Evolutionary conservation across 78 protist species (phyloP), one percentile per base, ranked within the genome.

Genomic region (Speleostelium caveatum): DNA sequence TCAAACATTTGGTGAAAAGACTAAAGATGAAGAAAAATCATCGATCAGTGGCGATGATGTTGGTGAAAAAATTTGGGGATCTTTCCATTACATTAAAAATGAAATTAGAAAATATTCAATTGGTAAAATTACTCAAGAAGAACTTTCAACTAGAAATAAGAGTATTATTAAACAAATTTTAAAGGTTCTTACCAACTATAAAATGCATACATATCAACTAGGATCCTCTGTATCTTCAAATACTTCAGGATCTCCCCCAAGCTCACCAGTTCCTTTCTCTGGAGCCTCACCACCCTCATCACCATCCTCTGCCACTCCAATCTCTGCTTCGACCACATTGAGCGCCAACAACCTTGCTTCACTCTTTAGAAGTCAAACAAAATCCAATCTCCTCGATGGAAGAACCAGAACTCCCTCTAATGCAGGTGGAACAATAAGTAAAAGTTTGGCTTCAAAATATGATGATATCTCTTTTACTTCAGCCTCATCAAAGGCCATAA

Each of bases 31-130:
- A 60, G 91, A 83, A n/a, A 83, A 83, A 63, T 28, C 63, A 0
- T 59, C 66, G 7, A 39, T 14, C 49, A 83, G 59, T 10, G 91
- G 91, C n/a, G 91, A 83, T 42, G 94, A 88, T 55, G 87, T 76
- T 17, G 94, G 89, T 36, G 94, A 88, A 68, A 74, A 72, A 41
- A 75, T 88, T 36, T 88, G 94, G 94, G 94, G 94, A 14, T 88
- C 79, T 24, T 61, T 88, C 24, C 87, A 73, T 28, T 72, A 85
- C 14, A 88, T 88, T 26, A 49, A 55, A 35, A 88, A 76, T 59
- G 89, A 88, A 41, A 88, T 88, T 53, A 36, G 86, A 60, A 88
- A 88, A 35, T 88, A 78, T 51, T 78, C 87, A 33, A 88, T 78
- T n/a, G 94, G 94, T 16, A 88, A 88, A 28, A 53, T 88, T 21